A percentile compares a stretch with the other conserved stretches of the same genome.
Evolutionary conservation across 179 eudicot genomes (phyloP).

Genomic region (Gypsophila paniculata): DNA sequence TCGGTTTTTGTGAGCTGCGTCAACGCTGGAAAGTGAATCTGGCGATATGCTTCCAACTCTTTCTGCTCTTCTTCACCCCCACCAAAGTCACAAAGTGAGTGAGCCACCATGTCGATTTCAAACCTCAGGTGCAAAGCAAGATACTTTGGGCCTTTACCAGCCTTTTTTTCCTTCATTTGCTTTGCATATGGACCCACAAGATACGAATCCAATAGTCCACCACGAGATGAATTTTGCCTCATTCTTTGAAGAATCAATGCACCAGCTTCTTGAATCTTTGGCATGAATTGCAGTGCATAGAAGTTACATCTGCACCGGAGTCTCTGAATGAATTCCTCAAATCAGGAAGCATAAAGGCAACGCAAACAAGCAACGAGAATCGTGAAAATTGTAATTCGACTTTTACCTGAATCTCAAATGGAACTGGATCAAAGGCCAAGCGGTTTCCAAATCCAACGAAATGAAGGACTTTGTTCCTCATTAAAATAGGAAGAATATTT

Average conservation of each 20-base stretch:
- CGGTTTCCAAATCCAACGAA: constrained; percentile 96
- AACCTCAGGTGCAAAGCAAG: constrained; percentile 91
- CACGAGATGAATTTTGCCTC: constrained; percentile 59
- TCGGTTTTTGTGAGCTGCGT: constrained; percentile 42
- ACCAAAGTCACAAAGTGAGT: constrained; percentile 93
- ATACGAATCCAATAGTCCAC: constrained; percentile 63
- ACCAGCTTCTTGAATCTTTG: constrained; percentile 91
- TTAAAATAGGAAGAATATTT: constrained; percentile 76
- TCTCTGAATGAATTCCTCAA: constrained; percentile 64
- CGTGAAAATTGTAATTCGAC: background rate
- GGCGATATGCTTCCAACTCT: constrained; percentile 85
- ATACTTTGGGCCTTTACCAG: constrained; percentile 47
- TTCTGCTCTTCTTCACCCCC: constrained; percentile 86
- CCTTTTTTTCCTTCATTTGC: constrained; percentile 33
- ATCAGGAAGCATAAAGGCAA: constrained; percentile 41
- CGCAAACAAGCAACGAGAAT: constrained; percentile 2
- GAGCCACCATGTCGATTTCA: constrained; percentile 99
- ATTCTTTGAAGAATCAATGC: constrained; percentile 69
- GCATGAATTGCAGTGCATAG: constrained; percentile 79
- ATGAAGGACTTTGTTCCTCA: constrained; percentile 71
- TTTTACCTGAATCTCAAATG: constrained; percentile 80
- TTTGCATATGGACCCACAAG: constrained; percentile 77
- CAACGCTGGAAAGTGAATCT: constrained; percentile 79
- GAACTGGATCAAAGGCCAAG: constrained; percentile 84
- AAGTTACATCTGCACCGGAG: constrained; percentile 99